phyloP scores from a whole-genome alignment of 75 land plant genomes.

The Sequoia sempervirens region DNA sequence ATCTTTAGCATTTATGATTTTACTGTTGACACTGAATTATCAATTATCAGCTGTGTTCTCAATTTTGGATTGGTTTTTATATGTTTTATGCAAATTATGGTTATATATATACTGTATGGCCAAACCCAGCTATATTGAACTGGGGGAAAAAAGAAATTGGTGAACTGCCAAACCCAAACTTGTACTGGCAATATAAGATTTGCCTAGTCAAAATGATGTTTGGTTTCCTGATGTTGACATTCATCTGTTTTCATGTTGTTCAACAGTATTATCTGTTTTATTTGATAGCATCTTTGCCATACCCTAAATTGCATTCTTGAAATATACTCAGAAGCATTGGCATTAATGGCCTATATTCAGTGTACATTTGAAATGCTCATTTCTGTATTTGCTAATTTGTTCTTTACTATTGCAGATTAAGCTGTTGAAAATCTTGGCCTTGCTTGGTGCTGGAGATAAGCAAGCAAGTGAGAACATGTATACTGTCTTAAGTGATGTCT shows the following conservation, averaged over 20 bases:
- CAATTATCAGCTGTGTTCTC: no score
- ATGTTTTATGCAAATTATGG: no score
- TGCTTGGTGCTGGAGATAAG: constrained; percentile 88
- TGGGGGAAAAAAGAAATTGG: no score
- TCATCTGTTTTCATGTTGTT: background rate
- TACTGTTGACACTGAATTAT: no score
- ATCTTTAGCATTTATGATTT: no score
- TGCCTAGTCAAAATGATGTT: background rate
- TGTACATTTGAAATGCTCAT: background rate
- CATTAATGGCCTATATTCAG: background rate
- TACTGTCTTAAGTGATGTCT: constrained; percentile 73
- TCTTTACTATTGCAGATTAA: constrained; percentile 42
- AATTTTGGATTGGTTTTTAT: no score
- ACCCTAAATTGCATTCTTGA: background rate
- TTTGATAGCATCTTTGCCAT: background rate
- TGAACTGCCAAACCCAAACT: background rate
- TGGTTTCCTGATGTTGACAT: background rate
- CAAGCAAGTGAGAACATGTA: constrained; percentile 84
- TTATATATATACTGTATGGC: no score
- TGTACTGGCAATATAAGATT: background rate
- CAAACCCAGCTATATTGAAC: no score
- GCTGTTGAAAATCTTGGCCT: constrained; percentile 77
- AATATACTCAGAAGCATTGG: background rate
- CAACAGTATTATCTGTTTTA: background rate
- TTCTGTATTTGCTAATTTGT: background rate